These are phyloP conservation scores for Cercospora sojina DNA, from an alignment of 2,329 filamentous ascomycete species.

Conservation along the genomic window DNA sequence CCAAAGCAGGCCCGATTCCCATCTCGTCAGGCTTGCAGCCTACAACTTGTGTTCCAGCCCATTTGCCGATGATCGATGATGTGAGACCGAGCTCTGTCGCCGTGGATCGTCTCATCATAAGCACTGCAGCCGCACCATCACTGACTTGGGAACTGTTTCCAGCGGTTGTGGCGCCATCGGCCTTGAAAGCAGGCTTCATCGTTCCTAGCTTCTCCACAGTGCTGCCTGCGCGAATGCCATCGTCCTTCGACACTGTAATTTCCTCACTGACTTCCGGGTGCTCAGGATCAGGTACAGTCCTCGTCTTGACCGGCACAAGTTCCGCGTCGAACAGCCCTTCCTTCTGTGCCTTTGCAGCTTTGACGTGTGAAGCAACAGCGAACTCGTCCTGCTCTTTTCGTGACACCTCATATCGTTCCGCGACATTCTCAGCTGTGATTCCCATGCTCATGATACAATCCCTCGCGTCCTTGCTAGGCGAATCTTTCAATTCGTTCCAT, in stretches of 20 bases:
- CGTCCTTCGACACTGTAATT: conserved; percentile 72
- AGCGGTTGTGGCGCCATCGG: conserved; percentile 74
- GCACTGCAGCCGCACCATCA: conserved; percentile 79
- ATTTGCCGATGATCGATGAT: conserved; percentile 73
- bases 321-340: conserved; percentile 72
- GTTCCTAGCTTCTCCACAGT: conserved; percentile 68
- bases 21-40: conserved; percentile 89
- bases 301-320: conserved; percentile 76
- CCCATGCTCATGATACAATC: conserved; percentile 97
- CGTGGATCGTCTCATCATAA: conserved; percentile 82
- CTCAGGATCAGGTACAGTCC: conserved; percentile 64
- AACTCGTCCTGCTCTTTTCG: conserved; percentile 80
- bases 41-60: conserved; percentile 71
- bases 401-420: conserved; percentile 69
- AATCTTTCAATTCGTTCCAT: conserved; percentile 71
- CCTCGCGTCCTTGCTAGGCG: conserved; percentile 63
- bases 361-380: conserved; percentile 69
- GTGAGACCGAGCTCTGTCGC: conserved; percentile 70
- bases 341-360: conserved; percentile 68
- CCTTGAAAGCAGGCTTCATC: conserved; percentile 82
- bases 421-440: conserved; percentile 84
- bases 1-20: conserved; percentile 84
- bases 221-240: conserved; percentile 72
- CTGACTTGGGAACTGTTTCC: conserved; percentile 84
- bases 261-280: conserved; percentile 50